Conservation (phyloP, 495 filamentous ascomycete genomes). For the Clohesyomyces aquaticus region DNA sequence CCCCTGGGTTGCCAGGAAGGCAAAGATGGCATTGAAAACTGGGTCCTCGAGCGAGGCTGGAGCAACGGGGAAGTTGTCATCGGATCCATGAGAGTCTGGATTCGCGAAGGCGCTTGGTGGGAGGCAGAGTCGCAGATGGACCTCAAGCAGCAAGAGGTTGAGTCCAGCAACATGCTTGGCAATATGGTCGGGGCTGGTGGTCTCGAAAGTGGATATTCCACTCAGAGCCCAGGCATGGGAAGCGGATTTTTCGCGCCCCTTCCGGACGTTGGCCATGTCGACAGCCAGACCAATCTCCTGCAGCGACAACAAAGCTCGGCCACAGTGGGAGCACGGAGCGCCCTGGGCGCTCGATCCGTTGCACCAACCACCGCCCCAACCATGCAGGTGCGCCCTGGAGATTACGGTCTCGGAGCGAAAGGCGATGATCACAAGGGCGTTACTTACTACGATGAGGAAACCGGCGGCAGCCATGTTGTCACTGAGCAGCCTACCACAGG, state of each 20-base stretch:
- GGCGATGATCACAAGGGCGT: slow-evolving; percentile 77
- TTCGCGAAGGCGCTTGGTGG: slow-evolving; percentile 94
- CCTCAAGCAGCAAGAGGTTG: slow-evolving; percentile 64
- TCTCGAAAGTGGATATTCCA: slow-evolving; percentile 68
- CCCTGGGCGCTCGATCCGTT: slow-evolving; percentile 66
- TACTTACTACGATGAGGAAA: slow-evolving; percentile 75
- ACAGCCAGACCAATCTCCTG: slow-evolving; percentile 72
- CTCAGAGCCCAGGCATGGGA: slow-evolving; percentile 48
- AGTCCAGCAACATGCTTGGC: slow-evolving; percentile 56
- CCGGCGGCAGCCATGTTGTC: slow-evolving; percentile 74
- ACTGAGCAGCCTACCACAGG: slow-evolving; percentile 66
- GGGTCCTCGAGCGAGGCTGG: slow-evolving; percentile 95
- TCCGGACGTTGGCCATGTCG: slow-evolving; percentile 64
- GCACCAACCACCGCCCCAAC: slow-evolving; percentile 74
- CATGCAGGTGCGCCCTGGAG: slow-evolving; percentile 59
- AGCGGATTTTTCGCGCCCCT: slow-evolving; percentile 74
- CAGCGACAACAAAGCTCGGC: slow-evolving; percentile 60
- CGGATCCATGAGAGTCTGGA: slow-evolving; percentile 90
- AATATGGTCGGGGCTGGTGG: slow-evolving; percentile 48
- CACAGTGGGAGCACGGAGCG: slow-evolving; percentile 62
- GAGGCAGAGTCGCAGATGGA: slow-evolving; percentile 97
- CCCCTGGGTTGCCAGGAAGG: slow-evolving; percentile 87
- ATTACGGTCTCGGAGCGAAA: slow-evolving; percentile 84
- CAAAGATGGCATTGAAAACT: slow-evolving; percentile 90
- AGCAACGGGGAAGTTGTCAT: slow-evolving; percentile 95